Conservation (phyloP, 305 asterid species). For the Fraxinus nigra region DNA sequence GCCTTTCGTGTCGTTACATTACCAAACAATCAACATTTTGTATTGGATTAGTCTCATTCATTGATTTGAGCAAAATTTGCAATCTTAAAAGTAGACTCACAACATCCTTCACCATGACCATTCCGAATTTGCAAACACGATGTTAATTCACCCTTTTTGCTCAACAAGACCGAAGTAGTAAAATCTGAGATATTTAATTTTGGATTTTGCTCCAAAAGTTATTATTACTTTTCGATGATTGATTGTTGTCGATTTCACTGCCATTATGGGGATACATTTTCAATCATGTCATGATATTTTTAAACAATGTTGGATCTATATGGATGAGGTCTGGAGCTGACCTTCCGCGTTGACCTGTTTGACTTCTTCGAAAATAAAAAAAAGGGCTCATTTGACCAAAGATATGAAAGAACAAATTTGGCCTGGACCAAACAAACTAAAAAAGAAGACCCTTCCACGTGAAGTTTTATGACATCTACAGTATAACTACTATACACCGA, state of each 20-base stretch:
- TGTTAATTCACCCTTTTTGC: background rate
- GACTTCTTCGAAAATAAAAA: background rate
- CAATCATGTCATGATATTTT: too few relatives aligned
- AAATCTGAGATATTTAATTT: background rate
- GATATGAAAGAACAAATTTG: background rate
- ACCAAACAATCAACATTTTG: background rate
- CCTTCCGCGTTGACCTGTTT: background rate
- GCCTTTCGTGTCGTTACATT: background rate
- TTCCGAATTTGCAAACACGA: background rate
- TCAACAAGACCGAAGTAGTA: background rate
- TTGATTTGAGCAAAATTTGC: background rate
- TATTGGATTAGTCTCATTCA: background rate
- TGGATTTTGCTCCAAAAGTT: background rate
- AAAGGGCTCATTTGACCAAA: background rate
- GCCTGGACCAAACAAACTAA: background rate
- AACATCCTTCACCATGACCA: background rate
- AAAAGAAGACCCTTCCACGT: background rate
- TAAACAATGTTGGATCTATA: too few relatives aligned
- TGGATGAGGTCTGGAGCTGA: background rate
- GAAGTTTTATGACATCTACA: background rate
- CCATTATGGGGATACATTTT: background rate
- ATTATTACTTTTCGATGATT: too few relatives aligned
- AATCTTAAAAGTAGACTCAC: background rate
- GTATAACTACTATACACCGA: background rate
- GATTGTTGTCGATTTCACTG: background rate